These are phyloP conservation scores for Galerina marginata DNA, from an alignment of 768 basidiomycete species.

Conservation along the genomic window DNA sequence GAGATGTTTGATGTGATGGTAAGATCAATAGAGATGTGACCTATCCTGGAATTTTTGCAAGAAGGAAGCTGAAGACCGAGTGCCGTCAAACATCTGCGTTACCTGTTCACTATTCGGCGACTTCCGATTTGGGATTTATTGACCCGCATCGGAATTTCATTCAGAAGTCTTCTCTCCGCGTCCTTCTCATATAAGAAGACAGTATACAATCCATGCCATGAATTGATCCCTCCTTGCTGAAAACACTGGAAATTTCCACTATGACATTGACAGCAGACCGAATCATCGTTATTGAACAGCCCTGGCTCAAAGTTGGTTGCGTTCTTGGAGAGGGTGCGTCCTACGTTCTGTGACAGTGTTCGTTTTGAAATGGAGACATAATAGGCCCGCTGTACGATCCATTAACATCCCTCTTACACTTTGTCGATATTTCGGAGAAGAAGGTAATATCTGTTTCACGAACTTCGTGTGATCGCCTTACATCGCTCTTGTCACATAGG, in stretches of 20 bases:
- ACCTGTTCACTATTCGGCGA: constrained; percentile 17
- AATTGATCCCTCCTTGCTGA: constrained; percentile 6
- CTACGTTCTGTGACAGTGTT: constrained; percentile 7
- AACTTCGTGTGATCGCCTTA: constrained; percentile 7
- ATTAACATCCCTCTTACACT: constrained; percentile 58
- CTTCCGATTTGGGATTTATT: constrained; percentile 34
- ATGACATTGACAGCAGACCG: constrained; percentile 11
- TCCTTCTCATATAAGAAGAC: constrained; percentile 30
- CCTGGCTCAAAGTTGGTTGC: constrained; percentile 59
- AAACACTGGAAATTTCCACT: constrained; percentile 3
- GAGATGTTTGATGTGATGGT: constrained; percentile 28
- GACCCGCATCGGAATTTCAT: constrained; percentile 25
- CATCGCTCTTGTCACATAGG: constrained; percentile 36
- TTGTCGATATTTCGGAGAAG: constrained; percentile 67
- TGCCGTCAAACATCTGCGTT: constrained; percentile 22
- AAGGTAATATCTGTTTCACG: constrained; percentile 41
- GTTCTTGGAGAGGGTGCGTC: constrained; percentile 65
- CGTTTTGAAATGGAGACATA: neutral
- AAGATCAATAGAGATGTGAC: constrained; percentile 31
- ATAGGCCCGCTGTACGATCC: constrained; percentile 70
- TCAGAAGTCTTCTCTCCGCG: constrained; percentile 22
- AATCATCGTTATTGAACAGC: constrained; percentile 47
- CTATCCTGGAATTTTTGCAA: constrained; percentile 22
- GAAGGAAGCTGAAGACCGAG: constrained; percentile 22
- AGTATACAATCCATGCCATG: constrained; percentile 11